These are phyloP conservation scores for Stachybotrys echinatus DNA, from an alignment of 2,329 filamentous ascomycete species.

Conservation along the genomic window DNA sequence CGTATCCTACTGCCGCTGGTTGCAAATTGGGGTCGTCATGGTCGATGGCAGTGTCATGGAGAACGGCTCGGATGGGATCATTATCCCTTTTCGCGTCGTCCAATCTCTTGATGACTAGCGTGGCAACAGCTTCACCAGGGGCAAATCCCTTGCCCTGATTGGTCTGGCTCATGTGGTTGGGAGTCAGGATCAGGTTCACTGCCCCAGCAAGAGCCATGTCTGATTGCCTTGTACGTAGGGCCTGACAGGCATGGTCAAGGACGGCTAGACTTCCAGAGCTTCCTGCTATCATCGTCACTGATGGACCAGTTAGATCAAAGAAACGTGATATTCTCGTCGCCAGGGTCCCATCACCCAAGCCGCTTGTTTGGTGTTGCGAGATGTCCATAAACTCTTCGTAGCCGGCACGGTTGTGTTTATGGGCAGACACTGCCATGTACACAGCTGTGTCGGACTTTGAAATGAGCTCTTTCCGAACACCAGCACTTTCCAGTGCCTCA, in stretches of 20 bases:
- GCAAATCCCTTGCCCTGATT: no score
- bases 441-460: conserved; percentile 39
- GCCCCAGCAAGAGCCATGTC: conserved; percentile 37
- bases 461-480: conserved; percentile 37
- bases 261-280: conserved; percentile 43
- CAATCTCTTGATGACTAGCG: conserved; percentile 50
- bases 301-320: conserved; percentile 47
- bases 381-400: conserved; percentile 38
- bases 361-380: conserved; percentile 19
- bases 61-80: conserved; percentile 29
- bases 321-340: conserved; percentile 48
- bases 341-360: conserved; percentile 33
- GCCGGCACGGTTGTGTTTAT: conserved; percentile 39
- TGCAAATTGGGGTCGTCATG: conserved; percentile 30
- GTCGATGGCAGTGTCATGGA: conserved; percentile 22
- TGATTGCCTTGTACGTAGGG: conserved; percentile 37
- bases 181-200: conserved; percentile 28
- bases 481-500: conserved; percentile 45
- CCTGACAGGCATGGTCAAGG: conserved; percentile 42
- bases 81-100: conserved; percentile 46
- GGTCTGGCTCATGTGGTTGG: conserved; percentile 1
- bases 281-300: conserved; percentile 44
- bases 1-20: conserved; percentile 30
- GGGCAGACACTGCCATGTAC: conserved; percentile 39
- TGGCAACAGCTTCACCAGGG: conserved; percentile 50